phyloP scores from a whole-genome alignment of 169 alveolate genomes.

The Cryptosporidium tyzzeri region DNA sequence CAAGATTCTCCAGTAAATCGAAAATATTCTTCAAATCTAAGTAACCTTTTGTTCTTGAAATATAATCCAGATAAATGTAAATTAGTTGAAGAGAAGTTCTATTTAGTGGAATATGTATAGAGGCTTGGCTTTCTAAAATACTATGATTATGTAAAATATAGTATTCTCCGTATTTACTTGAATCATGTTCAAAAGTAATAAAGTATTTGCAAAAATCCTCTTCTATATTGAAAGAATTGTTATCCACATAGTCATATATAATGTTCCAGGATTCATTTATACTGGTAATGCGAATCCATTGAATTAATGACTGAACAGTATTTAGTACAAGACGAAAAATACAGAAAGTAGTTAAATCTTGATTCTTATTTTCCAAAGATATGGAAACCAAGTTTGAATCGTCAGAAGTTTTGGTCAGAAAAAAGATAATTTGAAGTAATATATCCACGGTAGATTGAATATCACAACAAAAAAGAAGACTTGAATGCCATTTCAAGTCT shows the following conservation, averaged over 20 bases:
- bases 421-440: constrained; percentile 22
- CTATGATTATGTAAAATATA: neutral
- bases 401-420: neutral
- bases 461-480: constrained; percentile 60
- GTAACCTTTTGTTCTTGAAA: neutral
- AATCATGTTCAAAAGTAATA: neutral
- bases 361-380: neutral
- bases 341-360: neutral
- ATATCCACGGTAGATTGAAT: constrained; percentile 52
- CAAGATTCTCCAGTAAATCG: neutral
- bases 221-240: neutral
- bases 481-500: constrained; percentile 60
- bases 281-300: constrained; percentile 27
- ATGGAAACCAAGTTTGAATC: neutral
- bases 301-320: constrained; percentile 40
- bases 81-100: constrained; percentile 26
- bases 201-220: neutral
- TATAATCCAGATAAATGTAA: constrained; percentile 20
- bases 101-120: constrained; percentile 55
- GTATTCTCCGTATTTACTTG: neutral
- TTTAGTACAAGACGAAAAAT: constrained; percentile 16
- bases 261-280: constrained; percentile 48
- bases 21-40: neutral
- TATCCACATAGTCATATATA: neutral
- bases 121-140: neutral